Conservation (phyloP, 805 yeast species). For the Ogataea parapolymorpha region DNA sequence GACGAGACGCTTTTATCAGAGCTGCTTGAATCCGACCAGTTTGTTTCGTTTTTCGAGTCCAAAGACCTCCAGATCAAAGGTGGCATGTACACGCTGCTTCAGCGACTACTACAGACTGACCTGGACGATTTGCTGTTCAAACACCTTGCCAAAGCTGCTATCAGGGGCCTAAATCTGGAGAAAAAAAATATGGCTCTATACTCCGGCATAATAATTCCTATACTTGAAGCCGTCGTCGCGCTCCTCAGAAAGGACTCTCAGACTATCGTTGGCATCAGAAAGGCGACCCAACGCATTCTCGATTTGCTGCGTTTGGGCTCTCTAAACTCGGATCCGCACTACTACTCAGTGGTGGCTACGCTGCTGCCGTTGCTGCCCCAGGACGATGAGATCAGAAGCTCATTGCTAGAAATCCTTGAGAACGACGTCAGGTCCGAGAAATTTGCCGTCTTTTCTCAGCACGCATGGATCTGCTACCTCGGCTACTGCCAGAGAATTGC, state of each 20-base stretch:
- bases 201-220: constrained; percentile 44
- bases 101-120: constrained; percentile 25
- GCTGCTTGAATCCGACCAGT: constrained; percentile 39
- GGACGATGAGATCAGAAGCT: constrained; percentile 16
- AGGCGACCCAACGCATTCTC: constrained; percentile 41
- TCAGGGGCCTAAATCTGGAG: constrained; percentile 41
- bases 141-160: constrained; percentile 40
- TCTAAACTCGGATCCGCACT: constrained; percentile 48
- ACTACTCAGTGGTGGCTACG: constrained; percentile 35
- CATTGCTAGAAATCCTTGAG: constrained; percentile 17
- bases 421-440: constrained; percentile 25
- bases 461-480: constrained; percentile 30
- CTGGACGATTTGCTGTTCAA: constrained; percentile 35
- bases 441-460: constrained; percentile 17
- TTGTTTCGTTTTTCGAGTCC: constrained; percentile 42
- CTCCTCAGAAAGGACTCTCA: constrained; percentile 45
- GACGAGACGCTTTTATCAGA: constrained; percentile 28
- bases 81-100: constrained; percentile 37
- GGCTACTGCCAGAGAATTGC: constrained; percentile 8
- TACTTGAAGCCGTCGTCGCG: constrained; percentile 44
- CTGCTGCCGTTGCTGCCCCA: constrained; percentile 22
- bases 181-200: constrained; percentile 38
- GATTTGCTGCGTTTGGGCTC: constrained; percentile 52
- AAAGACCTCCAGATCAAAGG: constrained; percentile 42
- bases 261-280: constrained; percentile 52